phyloP scores from a whole-genome alignment of 495 filamentous ascomycete species.

The Neurospora sp. region DNA sequence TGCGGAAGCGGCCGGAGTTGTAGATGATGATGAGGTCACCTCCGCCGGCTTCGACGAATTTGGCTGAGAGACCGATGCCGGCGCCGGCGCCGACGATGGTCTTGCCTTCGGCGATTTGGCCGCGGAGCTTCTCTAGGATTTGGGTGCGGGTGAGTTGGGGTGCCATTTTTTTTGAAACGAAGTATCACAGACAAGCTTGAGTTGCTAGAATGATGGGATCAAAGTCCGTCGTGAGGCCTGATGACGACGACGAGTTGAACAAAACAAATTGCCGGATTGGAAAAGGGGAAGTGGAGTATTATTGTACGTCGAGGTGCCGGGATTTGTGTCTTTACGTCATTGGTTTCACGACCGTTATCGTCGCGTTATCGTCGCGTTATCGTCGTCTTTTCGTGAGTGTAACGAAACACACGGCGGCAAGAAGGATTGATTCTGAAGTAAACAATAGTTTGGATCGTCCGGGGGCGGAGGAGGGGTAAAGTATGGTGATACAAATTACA shows the following conservation, averaged over 20 bases:
- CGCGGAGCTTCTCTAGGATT: slow-evolving; percentile 44
- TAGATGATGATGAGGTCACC: slow-evolving; percentile 62
- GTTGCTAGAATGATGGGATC: neutral
- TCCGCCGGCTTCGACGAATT: slow-evolving; percentile 56
- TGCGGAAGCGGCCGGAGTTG: slow-evolving; percentile 63
- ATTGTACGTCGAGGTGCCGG: neutral
- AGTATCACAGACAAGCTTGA: neutral
- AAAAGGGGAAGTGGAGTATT: neutral
- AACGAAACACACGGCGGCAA: neutral
- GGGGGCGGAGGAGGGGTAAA: neutral
- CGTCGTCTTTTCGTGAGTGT: neutral
- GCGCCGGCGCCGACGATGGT: slow-evolving; percentile 59
- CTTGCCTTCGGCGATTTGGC: slow-evolving; percentile 40
- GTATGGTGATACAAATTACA: neutral
- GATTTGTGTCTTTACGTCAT: neutral
- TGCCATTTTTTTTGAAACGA: slow-evolving; percentile 12
- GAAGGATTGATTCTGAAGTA: neutral
- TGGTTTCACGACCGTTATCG: neutral
- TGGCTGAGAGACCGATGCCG: slow-evolving; percentile 64
- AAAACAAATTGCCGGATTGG: neutral
- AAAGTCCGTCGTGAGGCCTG: too few relatives aligned
- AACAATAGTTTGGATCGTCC: neutral
- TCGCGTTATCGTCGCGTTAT: neutral
- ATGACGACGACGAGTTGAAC: neutral
- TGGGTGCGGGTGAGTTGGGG: slow-evolving; percentile 38